Conservation (phyloP, 768 basidiomycete species). For the Mycena venus region DNA sequence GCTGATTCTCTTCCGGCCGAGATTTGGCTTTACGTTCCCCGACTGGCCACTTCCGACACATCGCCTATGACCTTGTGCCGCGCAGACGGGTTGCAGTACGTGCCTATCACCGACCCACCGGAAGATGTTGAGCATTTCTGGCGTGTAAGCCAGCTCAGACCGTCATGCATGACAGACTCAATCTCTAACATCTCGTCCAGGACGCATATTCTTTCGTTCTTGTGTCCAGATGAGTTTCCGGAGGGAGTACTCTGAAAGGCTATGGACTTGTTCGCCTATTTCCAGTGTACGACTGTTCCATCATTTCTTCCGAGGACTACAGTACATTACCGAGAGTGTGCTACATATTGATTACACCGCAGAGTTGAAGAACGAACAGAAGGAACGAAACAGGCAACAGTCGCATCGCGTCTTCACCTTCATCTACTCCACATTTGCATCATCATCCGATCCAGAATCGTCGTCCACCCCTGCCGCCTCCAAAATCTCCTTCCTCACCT, state of each 20-base stretch:
- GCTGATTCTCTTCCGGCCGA: neutral
- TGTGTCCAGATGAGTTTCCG: too few relatives aligned
- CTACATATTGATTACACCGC: constrained; percentile 1
- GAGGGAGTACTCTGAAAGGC: too few relatives aligned
- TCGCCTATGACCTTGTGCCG: neutral
- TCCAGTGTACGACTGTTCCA: neutral
- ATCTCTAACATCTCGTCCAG: neutral
- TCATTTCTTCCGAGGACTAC: neutral
- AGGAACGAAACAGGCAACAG: neutral
- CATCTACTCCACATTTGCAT: neutral
- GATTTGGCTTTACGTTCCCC: constrained; percentile 21
- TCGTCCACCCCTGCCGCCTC: constrained; percentile 16
- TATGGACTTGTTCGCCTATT: neutral
- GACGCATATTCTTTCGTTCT: constrained; percentile 3
- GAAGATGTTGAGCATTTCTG: neutral
- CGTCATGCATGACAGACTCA: neutral
- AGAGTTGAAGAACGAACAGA: neutral
- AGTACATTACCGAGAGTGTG: neutral
- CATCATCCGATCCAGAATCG: constrained; percentile 1
- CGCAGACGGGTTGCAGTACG: neutral
- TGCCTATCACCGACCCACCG: neutral
- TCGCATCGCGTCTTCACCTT: neutral
- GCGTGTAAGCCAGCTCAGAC: neutral
- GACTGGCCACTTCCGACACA: neutral
- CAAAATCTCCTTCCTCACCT: constrained; percentile 17